A percentile compares a stretch with the other conserved stretches of the same genome.
phyloP scores from a whole-genome alignment of 352 stramenopile genomes.

The Blastocystis sp. region DNA sequence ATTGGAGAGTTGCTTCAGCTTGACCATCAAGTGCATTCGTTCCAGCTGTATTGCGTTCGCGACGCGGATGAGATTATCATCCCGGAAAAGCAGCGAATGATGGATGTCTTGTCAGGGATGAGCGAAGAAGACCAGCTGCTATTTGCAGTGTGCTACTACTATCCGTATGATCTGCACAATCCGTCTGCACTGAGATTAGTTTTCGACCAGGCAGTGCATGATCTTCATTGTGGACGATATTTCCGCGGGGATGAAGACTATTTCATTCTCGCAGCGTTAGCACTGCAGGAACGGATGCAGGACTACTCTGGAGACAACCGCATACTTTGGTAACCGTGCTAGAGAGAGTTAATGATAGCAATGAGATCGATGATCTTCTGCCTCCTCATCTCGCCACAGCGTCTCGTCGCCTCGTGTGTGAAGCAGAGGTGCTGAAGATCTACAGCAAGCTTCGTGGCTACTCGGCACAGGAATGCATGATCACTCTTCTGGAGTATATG shows the following conservation, averaged over 20 bases:
- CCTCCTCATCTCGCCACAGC: background rate
- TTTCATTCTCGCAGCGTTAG: background rate
- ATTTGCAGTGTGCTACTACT: background rate
- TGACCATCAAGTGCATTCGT: background rate
- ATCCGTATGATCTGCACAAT: background rate
- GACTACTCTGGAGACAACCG: conserved; percentile 7
- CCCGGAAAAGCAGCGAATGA: background rate
- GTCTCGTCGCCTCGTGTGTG: background rate
- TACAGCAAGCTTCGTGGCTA: conserved; percentile 37
- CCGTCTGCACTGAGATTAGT: background rate
- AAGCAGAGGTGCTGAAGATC: conserved; percentile 5
- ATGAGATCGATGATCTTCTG: background rate
- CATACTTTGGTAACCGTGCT: background rate
- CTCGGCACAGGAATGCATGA: background rate
- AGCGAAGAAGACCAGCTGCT: background rate
- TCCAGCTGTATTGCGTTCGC: background rate
- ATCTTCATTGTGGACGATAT: background rate
- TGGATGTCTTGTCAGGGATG: background rate
- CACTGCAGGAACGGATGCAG: conserved; percentile 9
- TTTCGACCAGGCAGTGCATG: conserved; percentile 22
- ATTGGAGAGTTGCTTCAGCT: background rate
- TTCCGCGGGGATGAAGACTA: conserved; percentile 14
- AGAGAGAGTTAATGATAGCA: background rate
- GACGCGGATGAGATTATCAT: background rate
- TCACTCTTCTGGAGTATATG: background rate